Conservation (phyloP, 163 green algal genomes). For the Scenedesmus sp. region DNA sequence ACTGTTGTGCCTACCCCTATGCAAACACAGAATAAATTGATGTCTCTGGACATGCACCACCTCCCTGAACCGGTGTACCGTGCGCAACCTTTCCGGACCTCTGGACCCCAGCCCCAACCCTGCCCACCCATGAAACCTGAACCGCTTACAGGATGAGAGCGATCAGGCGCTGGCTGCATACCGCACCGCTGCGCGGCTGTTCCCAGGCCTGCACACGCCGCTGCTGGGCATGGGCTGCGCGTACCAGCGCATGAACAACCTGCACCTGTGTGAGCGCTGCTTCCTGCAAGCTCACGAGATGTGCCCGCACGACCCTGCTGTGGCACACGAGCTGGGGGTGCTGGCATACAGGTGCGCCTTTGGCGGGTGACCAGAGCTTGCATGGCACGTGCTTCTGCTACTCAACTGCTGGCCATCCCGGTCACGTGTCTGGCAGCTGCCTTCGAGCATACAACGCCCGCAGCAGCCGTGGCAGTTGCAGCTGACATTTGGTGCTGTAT, state of each 20-base stretch:
- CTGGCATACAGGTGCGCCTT: slow-evolving; percentile 77
- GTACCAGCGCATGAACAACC: slow-evolving; percentile 95
- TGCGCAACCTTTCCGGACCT: too few species aligned
- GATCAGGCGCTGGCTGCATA: slow-evolving; percentile 97
- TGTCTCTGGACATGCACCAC: too few species aligned
- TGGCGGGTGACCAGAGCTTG: background rate
- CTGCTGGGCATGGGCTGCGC: slow-evolving; percentile 96
- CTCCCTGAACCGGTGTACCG: too few species aligned
- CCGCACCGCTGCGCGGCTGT: slow-evolving; percentile 93
- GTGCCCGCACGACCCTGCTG: slow-evolving; percentile 89
- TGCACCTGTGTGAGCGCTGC: slow-evolving; percentile 86
- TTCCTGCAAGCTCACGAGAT: slow-evolving; percentile 82
- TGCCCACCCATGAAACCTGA: background rate
- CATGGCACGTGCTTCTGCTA: too few species aligned
- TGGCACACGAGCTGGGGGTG: slow-evolving; percentile 96
- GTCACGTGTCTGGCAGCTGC: too few species aligned
- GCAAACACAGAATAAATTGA: too few species aligned
- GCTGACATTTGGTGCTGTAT: too few species aligned
- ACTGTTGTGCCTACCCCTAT: too few species aligned
- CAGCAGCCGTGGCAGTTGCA: too few species aligned
- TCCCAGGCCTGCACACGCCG: slow-evolving; percentile 93
- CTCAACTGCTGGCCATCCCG: too few species aligned
- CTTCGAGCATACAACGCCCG: too few species aligned
- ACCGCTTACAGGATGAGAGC: slow-evolving; percentile 40
- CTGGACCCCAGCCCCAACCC: background rate